Evolutionary conservation across 805 yeast species (phyloP), one percentile per base, ranked within the genome.

Genomic region (Wickerhamomyces queroliae): DNA sequence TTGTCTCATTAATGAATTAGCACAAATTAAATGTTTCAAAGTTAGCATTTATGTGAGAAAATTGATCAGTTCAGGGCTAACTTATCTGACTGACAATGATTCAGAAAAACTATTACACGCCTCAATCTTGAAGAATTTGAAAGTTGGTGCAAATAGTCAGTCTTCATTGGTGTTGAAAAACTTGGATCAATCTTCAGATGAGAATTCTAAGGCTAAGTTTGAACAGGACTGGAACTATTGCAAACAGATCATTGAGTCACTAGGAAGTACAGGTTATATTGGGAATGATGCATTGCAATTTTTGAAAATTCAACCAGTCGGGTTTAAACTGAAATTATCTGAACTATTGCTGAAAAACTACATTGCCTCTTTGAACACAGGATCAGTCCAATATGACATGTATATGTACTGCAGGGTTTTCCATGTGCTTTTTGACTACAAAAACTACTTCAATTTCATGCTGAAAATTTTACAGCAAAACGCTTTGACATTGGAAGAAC

Each of bases 11-110:
- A 74, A 74, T 40, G 56, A 64, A 16, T 46, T 67, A 15, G 52
- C 55, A 6, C 66, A 64, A 11, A 66, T 71, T 15, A 63, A 71
- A 12, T 63, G 69, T 35, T 62, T 72, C n/a, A 74, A 71, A 41
- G 59, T 61, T 2, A 58, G 69, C 1, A 72, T 83, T 1, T 91
- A 91, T 52, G 67, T 90, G 41, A 67, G 97, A 51, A 77, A 80
- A 48, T 64, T 90, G 27, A 89, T 91, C 33, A 87, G 96, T 9
- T 80, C 93, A 1, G 99, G 97, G 5, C 68, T 88, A 1, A 75
- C 90, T 34, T 87, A 84, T 58, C 59, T 78, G 11, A 62, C 68
- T 3, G 69, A 75, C 7, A 74, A 76, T 16, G 67, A 67, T 7
- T 58, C 62, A 21, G 81, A 80, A 37, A 69, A 67, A 52, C 61